Evolutionary conservation across 805 yeast species (phyloP).

Genomic region (Candida anglica): DNA sequence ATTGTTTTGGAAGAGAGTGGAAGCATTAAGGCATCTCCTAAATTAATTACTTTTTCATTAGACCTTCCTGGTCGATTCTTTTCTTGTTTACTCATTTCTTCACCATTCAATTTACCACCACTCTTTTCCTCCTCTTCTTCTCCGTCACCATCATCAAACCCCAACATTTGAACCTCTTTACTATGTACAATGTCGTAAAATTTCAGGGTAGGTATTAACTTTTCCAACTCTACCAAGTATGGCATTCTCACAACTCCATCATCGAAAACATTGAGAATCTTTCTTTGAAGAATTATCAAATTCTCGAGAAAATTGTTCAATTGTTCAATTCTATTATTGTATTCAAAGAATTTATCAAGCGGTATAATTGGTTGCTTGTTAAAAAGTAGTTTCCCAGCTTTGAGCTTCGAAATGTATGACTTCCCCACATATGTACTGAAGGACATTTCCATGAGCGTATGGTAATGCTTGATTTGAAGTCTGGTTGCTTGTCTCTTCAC

Average conservation of each 20-base stretch:
- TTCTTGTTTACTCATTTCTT: not conserved
- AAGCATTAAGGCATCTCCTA: slow-evolving; percentile 24
- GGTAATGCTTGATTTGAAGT: slow-evolving; percentile 18
- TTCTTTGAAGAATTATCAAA: slow-evolving; percentile 19
- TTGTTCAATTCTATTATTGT: slow-evolving; percentile 21
- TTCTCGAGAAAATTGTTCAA: slow-evolving; percentile 26
- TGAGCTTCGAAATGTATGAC: slow-evolving; percentile 3
- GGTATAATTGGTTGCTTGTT: slow-evolving; percentile 24
- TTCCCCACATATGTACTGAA: slow-evolving; percentile 9
- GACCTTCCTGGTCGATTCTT: not conserved
- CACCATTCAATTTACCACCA: no score
- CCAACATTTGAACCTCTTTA: slow-evolving; percentile 26
- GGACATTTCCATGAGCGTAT: slow-evolving; percentile 20
- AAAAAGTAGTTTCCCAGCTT: slow-evolving; percentile 9
- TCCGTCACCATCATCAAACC: slow-evolving; percentile 10
- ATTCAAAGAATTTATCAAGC: slow-evolving; percentile 22
- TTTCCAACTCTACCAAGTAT: slow-evolving; percentile 18
- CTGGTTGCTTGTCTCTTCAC: slow-evolving; percentile 22
- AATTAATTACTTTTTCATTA: slow-evolving; percentile 20
- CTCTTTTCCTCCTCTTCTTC: slow-evolving; percentile 4
- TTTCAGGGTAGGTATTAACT: slow-evolving; percentile 17
- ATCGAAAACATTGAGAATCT: slow-evolving; percentile 15
- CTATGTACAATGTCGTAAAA: slow-evolving; percentile 26
- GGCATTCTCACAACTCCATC: slow-evolving; percentile 13
- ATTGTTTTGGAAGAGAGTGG: slow-evolving; percentile 27